These are phyloP conservation scores for Prosopis cineraria DNA, from an alignment of 306 rosid species.

Conservation along the genomic window DNA sequence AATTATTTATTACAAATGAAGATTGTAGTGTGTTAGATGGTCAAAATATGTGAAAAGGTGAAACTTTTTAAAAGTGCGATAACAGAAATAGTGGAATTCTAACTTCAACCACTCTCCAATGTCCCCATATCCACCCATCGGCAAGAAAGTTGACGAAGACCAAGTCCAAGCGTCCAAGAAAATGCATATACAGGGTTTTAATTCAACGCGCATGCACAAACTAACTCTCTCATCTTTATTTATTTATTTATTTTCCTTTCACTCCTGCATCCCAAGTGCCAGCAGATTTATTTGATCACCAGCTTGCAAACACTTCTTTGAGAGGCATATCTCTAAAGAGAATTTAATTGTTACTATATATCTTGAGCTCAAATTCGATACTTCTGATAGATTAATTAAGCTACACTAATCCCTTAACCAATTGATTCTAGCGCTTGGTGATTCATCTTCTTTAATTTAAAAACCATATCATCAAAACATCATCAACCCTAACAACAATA, in stretches of 20 bases:
- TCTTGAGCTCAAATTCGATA: too few relatives aligned
- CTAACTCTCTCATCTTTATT: background rate
- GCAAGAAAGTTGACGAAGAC: background rate
- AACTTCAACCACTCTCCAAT: constrained; percentile 5
- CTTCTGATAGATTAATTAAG: too few relatives aligned
- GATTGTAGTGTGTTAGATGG: background rate
- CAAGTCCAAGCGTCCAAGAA: background rate
- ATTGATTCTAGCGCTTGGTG: too few relatives aligned
- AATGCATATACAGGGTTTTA: background rate
- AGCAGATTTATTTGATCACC: too few relatives aligned
- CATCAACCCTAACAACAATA: background rate
- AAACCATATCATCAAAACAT: background rate
- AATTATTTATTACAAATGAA: background rate
- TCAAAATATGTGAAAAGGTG: background rate
- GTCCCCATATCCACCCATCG: background rate
- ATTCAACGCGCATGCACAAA: background rate
- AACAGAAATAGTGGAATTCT: background rate
- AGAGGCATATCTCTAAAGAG: too few relatives aligned
- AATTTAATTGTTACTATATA: too few relatives aligned
- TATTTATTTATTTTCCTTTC: too few relatives aligned
- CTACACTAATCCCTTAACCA: too few relatives aligned
- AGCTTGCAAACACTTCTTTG: too few relatives aligned
- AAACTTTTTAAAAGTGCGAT: background rate
- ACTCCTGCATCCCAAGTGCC: too few relatives aligned
- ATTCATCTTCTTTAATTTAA: background rate